Evolutionary conservation across 495 filamentous ascomycete species (phyloP).

Genomic region (Podospora anserina): DNA sequence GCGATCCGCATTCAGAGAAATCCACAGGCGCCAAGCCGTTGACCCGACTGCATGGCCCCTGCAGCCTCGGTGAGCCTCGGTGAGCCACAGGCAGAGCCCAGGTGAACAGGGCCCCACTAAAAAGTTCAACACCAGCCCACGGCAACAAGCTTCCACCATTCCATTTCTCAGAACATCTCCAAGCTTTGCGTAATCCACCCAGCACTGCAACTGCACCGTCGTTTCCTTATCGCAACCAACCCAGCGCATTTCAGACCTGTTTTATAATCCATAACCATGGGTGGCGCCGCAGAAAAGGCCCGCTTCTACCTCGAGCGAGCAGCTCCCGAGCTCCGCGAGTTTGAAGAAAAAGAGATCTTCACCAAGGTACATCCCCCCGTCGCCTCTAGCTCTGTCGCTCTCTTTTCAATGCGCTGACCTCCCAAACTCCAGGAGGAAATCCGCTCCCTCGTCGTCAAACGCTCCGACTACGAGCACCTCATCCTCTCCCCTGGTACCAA

Average conservation of each 20-base stretch:
- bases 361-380: constrained; percentile 52
- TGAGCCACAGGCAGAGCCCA: neutral
- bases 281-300: constrained; percentile 83
- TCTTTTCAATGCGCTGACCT: neutral
- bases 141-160: neutral
- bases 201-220: neutral
- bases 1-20: constrained; percentile 8
- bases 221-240: neutral
- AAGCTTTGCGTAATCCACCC: neutral
- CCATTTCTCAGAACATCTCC: neutral
- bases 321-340: constrained; percentile 85
- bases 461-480: constrained; percentile 90
- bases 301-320: constrained; percentile 90
- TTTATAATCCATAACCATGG: constrained; percentile 52
- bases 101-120: constrained; percentile 24
- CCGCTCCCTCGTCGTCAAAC: constrained; percentile 75
- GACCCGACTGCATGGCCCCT: neutral
- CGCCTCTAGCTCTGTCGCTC: too few relatives aligned
- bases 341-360: constrained; percentile 85
- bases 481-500: constrained; percentile 75
- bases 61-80: constrained; percentile 12
- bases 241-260: too few relatives aligned
- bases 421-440: constrained; percentile 68
- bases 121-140: constrained; percentile 30
- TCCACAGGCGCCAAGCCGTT: constrained; percentile 7